Evolutionary conservation across 768 basidiomycete genomes (phyloP), one percentile per base, ranked within the genome.

Genomic region (Xerocomellus dryophilus): DNA sequence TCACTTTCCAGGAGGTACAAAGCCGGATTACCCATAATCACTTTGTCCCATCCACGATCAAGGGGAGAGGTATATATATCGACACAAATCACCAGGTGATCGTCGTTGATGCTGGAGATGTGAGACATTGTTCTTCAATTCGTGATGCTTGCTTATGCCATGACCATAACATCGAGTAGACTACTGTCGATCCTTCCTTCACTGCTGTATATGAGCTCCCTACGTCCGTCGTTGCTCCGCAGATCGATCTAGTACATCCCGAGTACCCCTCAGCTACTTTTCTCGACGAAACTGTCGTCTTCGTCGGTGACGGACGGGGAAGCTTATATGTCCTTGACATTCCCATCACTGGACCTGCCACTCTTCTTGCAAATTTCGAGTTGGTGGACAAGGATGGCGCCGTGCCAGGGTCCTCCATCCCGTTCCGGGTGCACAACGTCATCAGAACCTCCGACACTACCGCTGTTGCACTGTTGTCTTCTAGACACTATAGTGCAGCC

Each of bases 11-110:
- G 53, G 92, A 93, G 61, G 86, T 93, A 51, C 86, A 89, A 66
- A 89, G 86, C 63, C 78, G 92, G 45, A 89, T 94, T 54, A 80
- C 85, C 15, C 88, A 93, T 68, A 93, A 94, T 61, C 92, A 94
- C 64, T 78, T 94, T 14, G 71, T 78, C 12, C 70, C 82, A 4
- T 78, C 80, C 18, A 65, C 66, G 15, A 66, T 76, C 34, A 73
- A 75, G 11, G 70, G 74, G 20, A 74, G 74, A 21, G 82, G 82
- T 3, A 71, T 84, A 25, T 94, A 92, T 61, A 71, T 93, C 23
- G 91, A 93, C 61, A 73, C 78, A 32, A 74, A 81, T 4, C 78
- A 80, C 50, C 78, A 75, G 48, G 81, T 92, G 11, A 75, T 90
- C 44, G 60, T 81, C 7, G 73, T 88, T n/a, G 74, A 78, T 39